Conservation (phyloP, 352 stramenopile genomes). For the Phytophthora melonis region DNA sequence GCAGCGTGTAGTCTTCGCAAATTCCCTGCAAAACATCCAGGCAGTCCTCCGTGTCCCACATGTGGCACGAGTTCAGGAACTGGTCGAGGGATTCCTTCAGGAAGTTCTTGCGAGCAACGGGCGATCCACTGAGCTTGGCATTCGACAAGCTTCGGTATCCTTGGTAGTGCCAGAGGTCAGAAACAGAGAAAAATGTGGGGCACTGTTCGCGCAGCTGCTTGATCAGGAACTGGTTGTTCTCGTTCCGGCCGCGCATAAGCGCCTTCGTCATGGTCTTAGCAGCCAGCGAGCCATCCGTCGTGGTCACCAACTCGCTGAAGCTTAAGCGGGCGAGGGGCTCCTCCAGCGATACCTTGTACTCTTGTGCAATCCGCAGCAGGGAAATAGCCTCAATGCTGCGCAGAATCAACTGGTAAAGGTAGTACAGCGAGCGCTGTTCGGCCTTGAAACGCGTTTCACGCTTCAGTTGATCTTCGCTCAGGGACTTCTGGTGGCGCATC, state of each 20-base stretch:
- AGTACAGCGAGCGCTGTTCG: slow-evolving; percentile 85
- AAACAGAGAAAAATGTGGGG: slow-evolving; percentile 84
- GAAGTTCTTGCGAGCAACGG: slow-evolving; percentile 67
- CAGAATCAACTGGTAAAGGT: slow-evolving; percentile 80
- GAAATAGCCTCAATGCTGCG: slow-evolving; percentile 86
- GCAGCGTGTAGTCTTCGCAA: slow-evolving; percentile 81
- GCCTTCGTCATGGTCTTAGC: slow-evolving; percentile 84
- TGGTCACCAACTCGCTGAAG: slow-evolving; percentile 84
- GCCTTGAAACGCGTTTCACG: slow-evolving; percentile 82
- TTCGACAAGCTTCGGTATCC: slow-evolving; percentile 86
- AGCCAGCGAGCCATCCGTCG: slow-evolving; percentile 61
- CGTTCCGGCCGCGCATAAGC: slow-evolving; percentile 79
- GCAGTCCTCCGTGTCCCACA: slow-evolving; percentile 87
- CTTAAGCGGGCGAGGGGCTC: slow-evolving; percentile 69
- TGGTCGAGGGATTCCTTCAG: slow-evolving; percentile 80
- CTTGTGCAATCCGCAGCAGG: slow-evolving; percentile 65
- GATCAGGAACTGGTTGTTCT: slow-evolving; percentile 86
- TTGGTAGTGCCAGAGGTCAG: slow-evolving; percentile 86
- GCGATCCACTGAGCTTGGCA: slow-evolving; percentile 74
- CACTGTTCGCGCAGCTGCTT: slow-evolving; percentile 88
- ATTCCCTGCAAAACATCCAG: slow-evolving; percentile 81
- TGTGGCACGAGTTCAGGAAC: slow-evolving; percentile 85
- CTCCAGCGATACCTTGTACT: slow-evolving; percentile 77
- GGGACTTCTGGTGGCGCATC: slow-evolving; percentile 74
- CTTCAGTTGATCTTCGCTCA: slow-evolving; percentile 78